phyloP scores from a whole-genome alignment of 2,329 filamentous ascomycete species.

The Harringtonia aguacate region DNA sequence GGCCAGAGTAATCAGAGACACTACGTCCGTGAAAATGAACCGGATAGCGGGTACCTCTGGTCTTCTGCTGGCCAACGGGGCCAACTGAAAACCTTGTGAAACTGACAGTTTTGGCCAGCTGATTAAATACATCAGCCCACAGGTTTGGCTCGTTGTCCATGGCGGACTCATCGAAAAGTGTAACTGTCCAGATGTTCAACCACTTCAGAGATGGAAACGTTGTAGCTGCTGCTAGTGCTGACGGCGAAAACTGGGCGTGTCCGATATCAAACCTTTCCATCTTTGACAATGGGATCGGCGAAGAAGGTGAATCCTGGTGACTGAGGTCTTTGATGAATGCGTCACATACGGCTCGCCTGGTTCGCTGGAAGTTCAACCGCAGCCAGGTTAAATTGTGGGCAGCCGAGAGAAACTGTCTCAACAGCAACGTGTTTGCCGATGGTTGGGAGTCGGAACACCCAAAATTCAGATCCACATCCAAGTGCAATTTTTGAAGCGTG shows the following conservation, averaged over 20 bases:
- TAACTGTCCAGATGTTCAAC: background rate
- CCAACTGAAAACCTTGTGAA: background rate
- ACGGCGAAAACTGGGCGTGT: background rate
- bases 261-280: background rate
- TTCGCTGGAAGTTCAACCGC: constrained; percentile 35
- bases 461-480: constrained; percentile 16
- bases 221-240: background rate
- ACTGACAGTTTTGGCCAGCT: background rate
- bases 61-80: background rate
- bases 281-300: background rate
- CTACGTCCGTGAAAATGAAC: background rate
- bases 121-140: background rate
- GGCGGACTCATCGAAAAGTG: background rate
- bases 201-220: background rate
- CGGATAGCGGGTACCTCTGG: background rate
- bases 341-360: background rate
- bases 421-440: constrained; percentile 12
- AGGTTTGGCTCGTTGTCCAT: background rate
- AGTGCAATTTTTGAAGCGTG: constrained; percentile 33
- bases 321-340: background rate
- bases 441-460: background rate
- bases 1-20: background rate
- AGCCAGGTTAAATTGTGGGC: constrained; percentile 36
- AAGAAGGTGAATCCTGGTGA: background rate
- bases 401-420: constrained; percentile 25